These are phyloP conservation scores for Aspergillus sclerotiicarbonarius DNA, from an alignment of 495 filamentous ascomycete species.

Conservation along the genomic window DNA sequence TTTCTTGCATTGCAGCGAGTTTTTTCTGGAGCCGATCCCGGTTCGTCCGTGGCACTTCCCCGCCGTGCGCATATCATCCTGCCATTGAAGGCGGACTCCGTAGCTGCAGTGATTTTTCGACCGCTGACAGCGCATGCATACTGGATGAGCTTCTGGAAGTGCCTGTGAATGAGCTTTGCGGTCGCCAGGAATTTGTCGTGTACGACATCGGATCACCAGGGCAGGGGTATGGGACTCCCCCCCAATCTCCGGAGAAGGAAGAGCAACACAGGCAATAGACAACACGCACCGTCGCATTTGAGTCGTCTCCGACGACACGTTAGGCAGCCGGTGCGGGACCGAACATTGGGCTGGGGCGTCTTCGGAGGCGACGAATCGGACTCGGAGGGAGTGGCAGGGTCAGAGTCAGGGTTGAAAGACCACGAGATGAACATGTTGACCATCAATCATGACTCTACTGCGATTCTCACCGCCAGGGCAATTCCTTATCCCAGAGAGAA, in stretches of 20 bases:
- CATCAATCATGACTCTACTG: neutral
- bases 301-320: constrained; percentile 7
- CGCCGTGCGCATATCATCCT: constrained; percentile 5
- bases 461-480: neutral
- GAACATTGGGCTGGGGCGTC: neutral
- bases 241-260: neutral
- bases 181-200: neutral
- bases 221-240: neutral
- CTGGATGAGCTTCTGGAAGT: constrained; percentile 1
- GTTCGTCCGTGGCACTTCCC: constrained; percentile 9
- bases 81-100: constrained; percentile 1
- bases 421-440: constrained; percentile 3
- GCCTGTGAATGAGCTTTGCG: neutral
- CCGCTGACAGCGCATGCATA: constrained; percentile 2
- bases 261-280: neutral
- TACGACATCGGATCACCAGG: neutral
- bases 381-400: neutral
- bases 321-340: constrained; percentile 3
- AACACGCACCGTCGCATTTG: constrained; percentile 8
- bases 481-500: neutral
- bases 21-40: neutral
- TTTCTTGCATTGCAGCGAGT: neutral
- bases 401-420: neutral
- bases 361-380: neutral
- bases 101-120: constrained; percentile 4